These are phyloP conservation scores for Nidularia pulvinata DNA, from an alignment of 768 basidiomycete species.

Conservation along the genomic window DNA sequence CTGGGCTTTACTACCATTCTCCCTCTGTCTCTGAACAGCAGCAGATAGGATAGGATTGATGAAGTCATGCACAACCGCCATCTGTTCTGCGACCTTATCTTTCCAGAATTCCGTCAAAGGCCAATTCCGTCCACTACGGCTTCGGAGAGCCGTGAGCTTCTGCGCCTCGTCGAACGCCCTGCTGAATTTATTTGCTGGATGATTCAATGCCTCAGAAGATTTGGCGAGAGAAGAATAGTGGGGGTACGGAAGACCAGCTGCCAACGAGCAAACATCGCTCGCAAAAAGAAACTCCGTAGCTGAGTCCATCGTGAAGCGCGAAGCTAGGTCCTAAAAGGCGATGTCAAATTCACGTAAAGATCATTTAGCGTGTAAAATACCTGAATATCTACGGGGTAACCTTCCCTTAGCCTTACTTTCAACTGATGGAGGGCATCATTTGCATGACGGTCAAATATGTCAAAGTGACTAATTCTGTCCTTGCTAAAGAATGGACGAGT, in stretches of 20 bases:
- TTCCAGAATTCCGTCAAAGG: conserved; percentile 50
- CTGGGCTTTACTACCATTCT: background rate
- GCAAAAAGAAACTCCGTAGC: conserved; percentile 61
- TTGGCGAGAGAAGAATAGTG: conserved; percentile 17
- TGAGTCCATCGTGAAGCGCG: conserved; percentile 59
- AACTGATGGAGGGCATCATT: conserved; percentile 43
- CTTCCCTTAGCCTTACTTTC: conserved; percentile 37
- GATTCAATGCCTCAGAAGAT: conserved; percentile 11
- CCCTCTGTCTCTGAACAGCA: conserved; percentile 37
- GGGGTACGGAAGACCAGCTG: conserved; percentile 48
- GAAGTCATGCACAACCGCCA: conserved; percentile 47
- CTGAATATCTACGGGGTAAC: conserved; percentile 58
- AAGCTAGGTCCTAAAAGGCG: conserved; percentile 42
- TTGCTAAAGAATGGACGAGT: conserved; percentile 61
- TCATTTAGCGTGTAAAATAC: conserved; percentile 15
- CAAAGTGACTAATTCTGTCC: conserved; percentile 53
- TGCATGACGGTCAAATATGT: conserved; percentile 52
- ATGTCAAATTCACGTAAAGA: background rate
- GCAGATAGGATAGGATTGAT: conserved; percentile 52
- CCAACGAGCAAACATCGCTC: conserved; percentile 42
- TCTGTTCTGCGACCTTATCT: conserved; percentile 42
- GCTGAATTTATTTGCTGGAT: conserved; percentile 39
- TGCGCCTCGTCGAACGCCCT: conserved; percentile 52
- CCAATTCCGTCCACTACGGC: conserved; percentile 43
- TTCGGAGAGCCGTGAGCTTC: conserved; percentile 30